Evolutionary conservation across 768 basidiomycete species (phyloP).

Genomic region (Suillus clintonianus): DNA sequence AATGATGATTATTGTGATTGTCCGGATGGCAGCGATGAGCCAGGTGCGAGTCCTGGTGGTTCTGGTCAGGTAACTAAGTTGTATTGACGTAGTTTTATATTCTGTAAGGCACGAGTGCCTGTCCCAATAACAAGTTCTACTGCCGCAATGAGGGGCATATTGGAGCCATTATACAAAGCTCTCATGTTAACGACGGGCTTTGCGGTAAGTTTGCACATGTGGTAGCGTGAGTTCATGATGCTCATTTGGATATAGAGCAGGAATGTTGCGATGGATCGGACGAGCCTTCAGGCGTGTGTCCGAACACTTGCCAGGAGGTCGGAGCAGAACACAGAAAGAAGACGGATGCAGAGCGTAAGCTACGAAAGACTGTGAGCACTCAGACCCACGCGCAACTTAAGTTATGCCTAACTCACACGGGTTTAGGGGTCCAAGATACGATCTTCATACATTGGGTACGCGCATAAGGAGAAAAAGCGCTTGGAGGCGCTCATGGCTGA

Average conservation of each 20-base stretch:
- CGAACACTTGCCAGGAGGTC: slow-evolving; percentile 73
- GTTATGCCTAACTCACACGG: not conserved
- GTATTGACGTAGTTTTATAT: slow-evolving; percentile 12
- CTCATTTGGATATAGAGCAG: slow-evolving; percentile 55
- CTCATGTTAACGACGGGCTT: slow-evolving; percentile 88
- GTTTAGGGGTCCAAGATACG: slow-evolving; percentile 88
- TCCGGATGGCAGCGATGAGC: slow-evolving; percentile 92
- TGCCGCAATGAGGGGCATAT: slow-evolving; percentile 89
- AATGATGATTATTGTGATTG: slow-evolving; percentile 98
- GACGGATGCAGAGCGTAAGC: slow-evolving; percentile 72
- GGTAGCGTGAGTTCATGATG: not conserved
- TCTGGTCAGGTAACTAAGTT: not conserved
- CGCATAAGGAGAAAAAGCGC: slow-evolving; percentile 86
- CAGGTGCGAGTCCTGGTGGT: slow-evolving; percentile 51
- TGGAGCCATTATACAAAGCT: slow-evolving; percentile 74
- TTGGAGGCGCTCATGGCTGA: slow-evolving; percentile 65
- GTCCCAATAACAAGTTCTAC: slow-evolving; percentile 73
- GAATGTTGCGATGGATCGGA: slow-evolving; percentile 98
- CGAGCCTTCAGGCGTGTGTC: slow-evolving; percentile 79
- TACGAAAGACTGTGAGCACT: slow-evolving; percentile 67
- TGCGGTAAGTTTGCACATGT: slow-evolving; percentile 65
- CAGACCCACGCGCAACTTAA: not conserved
- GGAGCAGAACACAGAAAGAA: slow-evolving; percentile 71
- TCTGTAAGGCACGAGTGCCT: slow-evolving; percentile 78
- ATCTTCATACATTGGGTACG: slow-evolving; percentile 82